Evolutionary conservation across 2,329 filamentous ascomycete species (phyloP).

Genomic region (Alternaria hordeiaustralica): DNA sequence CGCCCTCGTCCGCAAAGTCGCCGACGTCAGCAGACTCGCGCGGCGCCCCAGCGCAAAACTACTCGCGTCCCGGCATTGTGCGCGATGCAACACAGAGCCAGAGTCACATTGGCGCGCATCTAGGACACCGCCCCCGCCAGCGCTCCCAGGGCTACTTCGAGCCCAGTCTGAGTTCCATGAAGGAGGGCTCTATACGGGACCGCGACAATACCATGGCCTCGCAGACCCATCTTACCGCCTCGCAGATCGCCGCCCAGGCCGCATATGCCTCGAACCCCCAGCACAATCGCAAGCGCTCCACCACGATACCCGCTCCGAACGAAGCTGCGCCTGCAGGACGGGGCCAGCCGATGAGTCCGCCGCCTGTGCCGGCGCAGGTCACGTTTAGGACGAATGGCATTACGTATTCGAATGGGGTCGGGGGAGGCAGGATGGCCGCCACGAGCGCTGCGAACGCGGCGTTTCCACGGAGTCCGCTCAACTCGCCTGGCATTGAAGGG

Average conservation of each 20-base stretch:
- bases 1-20: slow-evolving; percentile 27
- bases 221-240: slow-evolving; percentile 61
- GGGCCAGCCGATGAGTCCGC: slow-evolving; percentile 60
- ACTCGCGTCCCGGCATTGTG: slow-evolving; percentile 46
- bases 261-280: slow-evolving; percentile 70
- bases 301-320: slow-evolving; percentile 69
- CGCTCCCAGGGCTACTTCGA: slow-evolving; percentile 80
- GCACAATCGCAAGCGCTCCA: slow-evolving; percentile 70
- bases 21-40: slow-evolving; percentile 14
- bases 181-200: slow-evolving; percentile 55
- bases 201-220: slow-evolving; percentile 52
- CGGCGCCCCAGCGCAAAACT: slow-evolving; percentile 45
- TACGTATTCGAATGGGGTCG: slow-evolving; percentile 66
- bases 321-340: slow-evolving; percentile 32
- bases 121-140: slow-evolving; percentile 68
- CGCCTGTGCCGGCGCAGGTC: slow-evolving; percentile 57
- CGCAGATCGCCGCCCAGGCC: slow-evolving; percentile 80
- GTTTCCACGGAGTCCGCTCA: slow-evolving; percentile 68
- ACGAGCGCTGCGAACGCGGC: slow-evolving; percentile 75
- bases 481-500: slow-evolving; percentile 49
- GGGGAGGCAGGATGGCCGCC: slow-evolving; percentile 68
- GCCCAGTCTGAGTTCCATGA: slow-evolving; percentile 69
- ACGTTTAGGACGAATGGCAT: slow-evolving; percentile 52
- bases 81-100: slow-evolving; percentile 44
- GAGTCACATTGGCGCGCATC: slow-evolving; percentile 41